A percentile compares a stretch with the other conserved stretches of the same genome.
Evolutionary conservation across 805 yeast species (phyloP).

Genomic region (Blastobotrys mokoenaii): DNA sequence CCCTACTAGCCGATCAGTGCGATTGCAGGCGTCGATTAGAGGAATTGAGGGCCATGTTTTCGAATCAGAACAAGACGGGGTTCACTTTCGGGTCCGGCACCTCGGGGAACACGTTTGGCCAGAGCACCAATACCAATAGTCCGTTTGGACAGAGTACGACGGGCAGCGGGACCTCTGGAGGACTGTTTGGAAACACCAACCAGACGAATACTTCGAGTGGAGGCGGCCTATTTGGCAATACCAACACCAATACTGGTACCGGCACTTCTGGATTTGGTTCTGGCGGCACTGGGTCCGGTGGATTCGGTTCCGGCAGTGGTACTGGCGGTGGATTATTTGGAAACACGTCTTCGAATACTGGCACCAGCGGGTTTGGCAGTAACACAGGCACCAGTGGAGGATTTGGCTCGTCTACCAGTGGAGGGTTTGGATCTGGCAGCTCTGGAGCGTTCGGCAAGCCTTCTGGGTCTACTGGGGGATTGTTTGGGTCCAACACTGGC

Average conservation of each 20-base stretch:
- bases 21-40: neutral
- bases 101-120: slow-evolving; percentile 3
- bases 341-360: slow-evolving; percentile 9
- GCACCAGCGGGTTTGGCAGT: slow-evolving; percentile 3
- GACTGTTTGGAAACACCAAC: slow-evolving; percentile 12
- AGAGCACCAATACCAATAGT: neutral
- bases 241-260: slow-evolving; percentile 1
- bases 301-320: slow-evolving; percentile 12
- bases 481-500: slow-evolving; percentile 30
- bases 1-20: neutral
- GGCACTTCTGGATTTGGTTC: slow-evolving; percentile 3
- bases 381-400: too few species aligned
- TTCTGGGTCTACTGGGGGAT: slow-evolving; percentile 22
- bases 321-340: slow-evolving; percentile 23
- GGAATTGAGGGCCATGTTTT: neutral
- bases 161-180: slow-evolving; percentile 9
- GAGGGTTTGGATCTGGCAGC: slow-evolving; percentile 16
- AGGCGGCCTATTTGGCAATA: neutral
- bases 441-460: neutral
- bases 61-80: slow-evolving; percentile 2
- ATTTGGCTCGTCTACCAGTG: slow-evolving; percentile 13
- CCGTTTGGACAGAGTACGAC: slow-evolving; percentile 3
- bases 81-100: neutral
- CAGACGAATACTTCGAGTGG: slow-evolving; percentile 19
- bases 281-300: slow-evolving; percentile 3